Evolutionary conservation across 768 basidiomycete species (phyloP).

Genomic region (Nidula microcarpa): DNA sequence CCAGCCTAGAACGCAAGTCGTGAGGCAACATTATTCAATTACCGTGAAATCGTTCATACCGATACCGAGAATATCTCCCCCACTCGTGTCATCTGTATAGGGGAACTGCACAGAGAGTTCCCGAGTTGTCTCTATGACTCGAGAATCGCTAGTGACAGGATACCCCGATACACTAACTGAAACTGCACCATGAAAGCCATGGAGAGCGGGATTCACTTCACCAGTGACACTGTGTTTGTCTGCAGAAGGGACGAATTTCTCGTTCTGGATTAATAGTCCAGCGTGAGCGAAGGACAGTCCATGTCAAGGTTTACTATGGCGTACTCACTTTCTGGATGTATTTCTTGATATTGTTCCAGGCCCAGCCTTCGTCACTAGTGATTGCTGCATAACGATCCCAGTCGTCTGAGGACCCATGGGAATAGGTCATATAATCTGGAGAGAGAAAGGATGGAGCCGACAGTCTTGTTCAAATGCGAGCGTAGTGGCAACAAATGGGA

Average conservation of each 20-base stretch:
- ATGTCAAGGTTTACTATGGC: background rate
- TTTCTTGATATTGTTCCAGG: constrained; percentile 14
- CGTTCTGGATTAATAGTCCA: constrained; percentile 11
- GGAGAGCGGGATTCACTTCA: constrained; percentile 20
- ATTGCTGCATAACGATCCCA: constrained; percentile 17
- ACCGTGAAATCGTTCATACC: background rate
- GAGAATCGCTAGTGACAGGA: constrained; percentile 7
- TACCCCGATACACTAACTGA: constrained; percentile 15
- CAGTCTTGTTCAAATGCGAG: background rate
- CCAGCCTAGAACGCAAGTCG: background rate
- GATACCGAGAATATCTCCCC: constrained; percentile 11
- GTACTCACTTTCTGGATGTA: constrained; percentile 14
- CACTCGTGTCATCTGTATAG: constrained; percentile 26
- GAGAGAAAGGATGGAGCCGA: background rate
- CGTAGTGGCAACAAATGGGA: background rate
- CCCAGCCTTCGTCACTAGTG: constrained; percentile 22
- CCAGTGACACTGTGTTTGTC: constrained; percentile 17
- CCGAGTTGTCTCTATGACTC: constrained; percentile 14
- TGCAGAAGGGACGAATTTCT: constrained; percentile 13
- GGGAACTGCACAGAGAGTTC: constrained; percentile 19
- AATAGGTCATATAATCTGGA: constrained; percentile 11
- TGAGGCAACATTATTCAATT: background rate
- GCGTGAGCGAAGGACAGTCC: background rate
- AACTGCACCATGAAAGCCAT: constrained; percentile 17
- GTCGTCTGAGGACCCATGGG: constrained; percentile 19